phyloP scores from a whole-genome alignment of 2,329 filamentous ascomycete species.

The Diaporthe helianthi region DNA sequence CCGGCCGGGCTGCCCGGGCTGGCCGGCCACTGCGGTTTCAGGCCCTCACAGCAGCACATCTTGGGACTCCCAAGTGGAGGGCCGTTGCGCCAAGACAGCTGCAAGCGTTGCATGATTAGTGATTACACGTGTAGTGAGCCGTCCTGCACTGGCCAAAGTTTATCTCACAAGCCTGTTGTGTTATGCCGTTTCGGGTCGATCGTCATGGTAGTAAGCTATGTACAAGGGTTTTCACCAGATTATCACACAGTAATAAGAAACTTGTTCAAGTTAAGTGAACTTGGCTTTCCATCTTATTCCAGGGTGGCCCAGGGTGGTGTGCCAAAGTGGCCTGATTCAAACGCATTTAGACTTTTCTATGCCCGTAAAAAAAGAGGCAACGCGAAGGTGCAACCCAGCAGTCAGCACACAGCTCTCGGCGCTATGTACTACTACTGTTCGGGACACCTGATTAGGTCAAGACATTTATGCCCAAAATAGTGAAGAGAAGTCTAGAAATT shows the following conservation, averaged over 20 bases:
- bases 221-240: neutral
- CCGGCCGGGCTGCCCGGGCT: neutral
- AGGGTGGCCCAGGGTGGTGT: neutral
- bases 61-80: no score
- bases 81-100: neutral
- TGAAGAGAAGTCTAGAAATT: neutral
- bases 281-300: neutral
- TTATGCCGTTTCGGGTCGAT: slow-evolving; percentile 3
- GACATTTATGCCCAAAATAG: slow-evolving; percentile 9
- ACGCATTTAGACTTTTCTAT: slow-evolving; percentile 19
- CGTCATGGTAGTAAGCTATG: neutral
- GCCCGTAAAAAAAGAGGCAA: neutral
- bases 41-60: neutral
- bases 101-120: slow-evolving; percentile 14
- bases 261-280: neutral
- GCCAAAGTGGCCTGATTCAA: slow-evolving; percentile 12
- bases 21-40: neutral
- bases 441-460: neutral
- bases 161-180: neutral
- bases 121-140: no score
- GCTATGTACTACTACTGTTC: neutral
- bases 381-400: neutral
- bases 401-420: neutral
- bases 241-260: neutral
- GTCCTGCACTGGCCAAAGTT: slow-evolving; percentile 13